A percentile compares a stretch with the other conserved stretches of the same genome.
These are phyloP conservation scores for Aphanomyces invadans DNA, from an alignment of 352 stramenopile genomes.

Conservation along the genomic window DNA sequence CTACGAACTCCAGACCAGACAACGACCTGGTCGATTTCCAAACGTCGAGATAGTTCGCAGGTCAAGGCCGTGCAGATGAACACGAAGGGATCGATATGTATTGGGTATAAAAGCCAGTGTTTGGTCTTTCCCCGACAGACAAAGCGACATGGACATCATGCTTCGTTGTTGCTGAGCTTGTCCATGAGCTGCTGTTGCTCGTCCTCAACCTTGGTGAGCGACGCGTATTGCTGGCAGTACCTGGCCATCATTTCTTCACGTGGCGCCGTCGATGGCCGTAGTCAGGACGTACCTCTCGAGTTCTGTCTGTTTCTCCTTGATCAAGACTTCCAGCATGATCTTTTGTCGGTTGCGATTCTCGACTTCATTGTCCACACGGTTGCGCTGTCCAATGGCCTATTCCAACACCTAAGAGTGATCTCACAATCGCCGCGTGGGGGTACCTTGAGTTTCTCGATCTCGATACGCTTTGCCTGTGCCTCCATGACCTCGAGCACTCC, in stretches of 20 bases:
- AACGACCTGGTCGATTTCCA: no score
- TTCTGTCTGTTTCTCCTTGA: constrained; percentile 78
- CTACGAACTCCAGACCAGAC: no score
- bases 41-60: no score
- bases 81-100: no score
- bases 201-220: constrained; percentile 65
- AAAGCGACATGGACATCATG: constrained; percentile 33
- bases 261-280: no score
- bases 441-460: constrained; percentile 77
- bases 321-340: constrained; percentile 65
- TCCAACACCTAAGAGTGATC: neutral
- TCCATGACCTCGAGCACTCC: constrained; percentile 74
- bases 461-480: constrained; percentile 64
- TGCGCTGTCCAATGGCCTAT: constrained; percentile 69
- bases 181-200: constrained; percentile 77
- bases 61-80: no score
- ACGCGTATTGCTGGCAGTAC: constrained; percentile 73
- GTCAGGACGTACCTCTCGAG: constrained; percentile 57
- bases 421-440: no score
- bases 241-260: constrained; percentile 26
- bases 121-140: no score
- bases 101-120: no score
- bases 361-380: constrained; percentile 71
- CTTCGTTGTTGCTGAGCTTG: constrained; percentile 84
- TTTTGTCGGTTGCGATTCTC: constrained; percentile 77